Base-by-base conservation (phyloP, 495 filamentous ascomycete genomes). In the Lentithecium fluviatile region DNA sequence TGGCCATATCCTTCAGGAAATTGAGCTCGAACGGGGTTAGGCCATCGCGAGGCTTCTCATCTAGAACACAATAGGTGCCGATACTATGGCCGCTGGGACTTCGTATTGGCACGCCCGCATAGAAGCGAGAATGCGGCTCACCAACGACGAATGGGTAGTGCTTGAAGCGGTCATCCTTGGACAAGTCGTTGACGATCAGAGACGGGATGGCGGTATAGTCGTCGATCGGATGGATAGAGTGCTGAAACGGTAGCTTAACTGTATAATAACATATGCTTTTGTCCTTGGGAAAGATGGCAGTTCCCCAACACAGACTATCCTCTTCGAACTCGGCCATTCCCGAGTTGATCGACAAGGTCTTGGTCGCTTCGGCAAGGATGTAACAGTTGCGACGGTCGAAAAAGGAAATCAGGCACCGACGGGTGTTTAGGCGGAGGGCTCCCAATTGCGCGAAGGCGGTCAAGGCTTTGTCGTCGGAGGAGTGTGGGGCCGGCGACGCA, bases 41-140 rank as follows among this genome's bases (percentile, higher is more conserved):
- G 6, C 76, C 63, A 10, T 66, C 60, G 8, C 78, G 73, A 6
- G 82, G 79, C 29, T 75, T 71, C 34, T 81, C 75, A 66, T 90
- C 87, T 5, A 89, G 66, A 12, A 90, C 76, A 53, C 85, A 88
- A 46, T 89, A 77, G 17, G 82, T 85, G 23, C 88, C 88, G 62
- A 92, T 85, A 24, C 86, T 84, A 66, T 89, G 82, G 10, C 83
- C 85, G 11, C 78, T 80, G 5, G 81, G 83, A 0, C 85, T 88
- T 4, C 85, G 80, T 24, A 93, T 78, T 0, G 86, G 85, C 1
- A 84, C 83, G 13, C 82, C 85, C 6, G 82, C 83, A 60, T 88
- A 89, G 69, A 85, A 89, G 17, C 71, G 75, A 42, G 78, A 69
- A 45, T 72, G 59, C 1, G 81, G 73, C 77, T 76, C 71, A 21